phyloP scores from a whole-genome alignment of 2,329 filamentous ascomycete genomes.

The Coccinonectria pachysandricola region DNA sequence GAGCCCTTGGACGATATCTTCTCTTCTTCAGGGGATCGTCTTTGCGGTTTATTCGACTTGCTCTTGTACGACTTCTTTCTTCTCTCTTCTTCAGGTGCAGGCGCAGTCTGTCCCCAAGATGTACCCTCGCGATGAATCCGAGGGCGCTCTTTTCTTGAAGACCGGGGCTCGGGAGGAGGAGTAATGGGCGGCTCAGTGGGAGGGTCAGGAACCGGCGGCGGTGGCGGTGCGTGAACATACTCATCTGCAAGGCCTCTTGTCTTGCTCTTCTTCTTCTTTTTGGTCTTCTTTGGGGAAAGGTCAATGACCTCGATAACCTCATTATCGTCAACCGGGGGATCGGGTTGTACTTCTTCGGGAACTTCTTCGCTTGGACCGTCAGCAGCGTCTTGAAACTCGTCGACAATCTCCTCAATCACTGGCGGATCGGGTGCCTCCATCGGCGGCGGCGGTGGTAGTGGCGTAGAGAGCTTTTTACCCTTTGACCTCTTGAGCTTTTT shows the following conservation, averaged over 20 bases:
- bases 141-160: slow-evolving; percentile 63
- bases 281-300: slow-evolving; percentile 34
- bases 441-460: slow-evolving; percentile 1
- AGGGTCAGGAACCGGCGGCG: slow-evolving; percentile 35
- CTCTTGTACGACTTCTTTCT: slow-evolving; percentile 48
- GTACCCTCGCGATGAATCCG: slow-evolving; percentile 62
- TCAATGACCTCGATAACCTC: slow-evolving; percentile 37
- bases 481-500: slow-evolving; percentile 9
- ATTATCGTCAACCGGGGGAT: slow-evolving; percentile 8
- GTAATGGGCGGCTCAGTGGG: slow-evolving; percentile 25
- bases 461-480: slow-evolving; percentile 20
- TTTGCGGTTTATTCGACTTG: slow-evolving; percentile 52
- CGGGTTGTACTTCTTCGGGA: slow-evolving; percentile 14
- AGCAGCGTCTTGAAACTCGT: slow-evolving; percentile 4
- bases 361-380: slow-evolving; percentile 18
- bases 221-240: slow-evolving; percentile 25
- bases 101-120: slow-evolving; percentile 60
- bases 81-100: slow-evolving; percentile 28
- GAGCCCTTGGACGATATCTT: slow-evolving; percentile 58
- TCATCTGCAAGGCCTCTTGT: slow-evolving; percentile 24
- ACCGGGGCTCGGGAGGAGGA: slow-evolving; percentile 45
- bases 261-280: slow-evolving; percentile 33
- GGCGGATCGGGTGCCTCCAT: no score
- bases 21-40: slow-evolving; percentile 52
- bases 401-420: slow-evolving; percentile 1